Conservation (phyloP, 768 basidiomycete genomes). For the Leccinum disarticulatum region DNA sequence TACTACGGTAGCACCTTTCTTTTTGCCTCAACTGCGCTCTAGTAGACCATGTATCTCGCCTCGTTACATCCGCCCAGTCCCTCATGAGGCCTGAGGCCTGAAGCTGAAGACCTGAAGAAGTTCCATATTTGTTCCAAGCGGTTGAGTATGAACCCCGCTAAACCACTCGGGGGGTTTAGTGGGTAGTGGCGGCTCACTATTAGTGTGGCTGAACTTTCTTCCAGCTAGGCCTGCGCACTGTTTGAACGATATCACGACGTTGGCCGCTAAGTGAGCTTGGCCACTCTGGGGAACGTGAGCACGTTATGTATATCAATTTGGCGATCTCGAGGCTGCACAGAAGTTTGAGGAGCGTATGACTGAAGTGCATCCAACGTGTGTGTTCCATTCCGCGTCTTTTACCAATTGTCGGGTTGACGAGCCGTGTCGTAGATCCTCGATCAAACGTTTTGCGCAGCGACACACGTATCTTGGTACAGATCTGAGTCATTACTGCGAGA, state of each 20-base stretch:
- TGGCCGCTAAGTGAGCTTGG: slow-evolving; percentile 74
- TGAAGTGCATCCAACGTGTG: slow-evolving; percentile 79
- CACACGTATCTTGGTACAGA: slow-evolving; percentile 75
- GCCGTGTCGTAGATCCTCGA: slow-evolving; percentile 65
- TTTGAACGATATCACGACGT: slow-evolving; percentile 84
- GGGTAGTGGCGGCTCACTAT: not conserved
- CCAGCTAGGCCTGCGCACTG: slow-evolving; percentile 86
- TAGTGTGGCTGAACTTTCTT: slow-evolving; percentile 2
- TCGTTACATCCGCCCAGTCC: no score
- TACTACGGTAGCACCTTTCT: no score
- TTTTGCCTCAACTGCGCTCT: no score
- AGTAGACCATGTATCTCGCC: no score
- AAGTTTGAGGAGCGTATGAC: slow-evolving; percentile 88
- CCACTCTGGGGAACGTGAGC: slow-evolving; percentile 97
- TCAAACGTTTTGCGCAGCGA: slow-evolving; percentile 88
- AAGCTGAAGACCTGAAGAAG: no score
- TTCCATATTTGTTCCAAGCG: no score
- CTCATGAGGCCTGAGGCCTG: no score
- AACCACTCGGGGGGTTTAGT: not conserved
- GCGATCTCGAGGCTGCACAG: slow-evolving; percentile 84
- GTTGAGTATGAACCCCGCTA: no score
- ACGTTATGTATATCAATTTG: slow-evolving; percentile 91
- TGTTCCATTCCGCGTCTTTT: not conserved
- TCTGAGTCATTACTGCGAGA: slow-evolving; percentile 70
- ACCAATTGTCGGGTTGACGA: not conserved